These are phyloP conservation scores for Metschnikowia orientalis DNA, from an alignment of 805 yeast species.

Conservation along the genomic window DNA sequence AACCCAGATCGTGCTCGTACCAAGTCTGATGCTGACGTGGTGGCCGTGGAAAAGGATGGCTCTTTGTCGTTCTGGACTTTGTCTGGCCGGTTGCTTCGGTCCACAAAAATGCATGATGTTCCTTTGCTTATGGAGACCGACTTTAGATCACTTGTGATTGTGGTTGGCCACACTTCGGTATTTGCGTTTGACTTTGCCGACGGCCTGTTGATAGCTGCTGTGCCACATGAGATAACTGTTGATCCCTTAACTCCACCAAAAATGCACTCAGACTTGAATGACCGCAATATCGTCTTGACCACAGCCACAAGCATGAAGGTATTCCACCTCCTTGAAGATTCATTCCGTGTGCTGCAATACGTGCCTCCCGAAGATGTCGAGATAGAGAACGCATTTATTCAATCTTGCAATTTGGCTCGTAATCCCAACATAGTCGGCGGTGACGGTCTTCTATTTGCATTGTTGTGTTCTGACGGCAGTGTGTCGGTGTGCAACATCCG, in stretches of 20 bases:
- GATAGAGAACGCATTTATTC: constrained; percentile 16
- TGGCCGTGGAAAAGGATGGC: constrained; percentile 25
- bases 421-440: constrained; percentile 29
- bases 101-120: constrained; percentile 2
- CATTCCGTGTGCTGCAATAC: constrained; percentile 3
- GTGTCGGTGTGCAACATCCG: constrained; percentile 44
- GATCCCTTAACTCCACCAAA: constrained; percentile 6
- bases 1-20: constrained; percentile 22
- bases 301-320: constrained; percentile 20
- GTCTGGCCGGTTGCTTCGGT: constrained; percentile 3
- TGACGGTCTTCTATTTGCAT: constrained; percentile 39
- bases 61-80: constrained; percentile 25
- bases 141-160: constrained; percentile 23
- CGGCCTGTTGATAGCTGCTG: constrained; percentile 5
- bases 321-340: constrained; percentile 17
- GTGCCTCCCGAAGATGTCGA: constrained; percentile 13
- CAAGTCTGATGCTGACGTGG: constrained; percentile 23
- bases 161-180: constrained; percentile 16
- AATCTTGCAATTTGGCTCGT: constrained; percentile 9
- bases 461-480: constrained; percentile 37
- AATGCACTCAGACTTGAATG: constrained; percentile 33
- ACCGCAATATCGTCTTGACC: constrained; percentile 24
- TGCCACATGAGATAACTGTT: constrained; percentile 18
- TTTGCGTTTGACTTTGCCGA: constrained; percentile 19
- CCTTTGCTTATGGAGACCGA: constrained; percentile 19